Percentiles rank a stretch among this genome's conserved stretches.
Evolutionary conservation across 345 rosid species (phyloP).

Genomic region (Populus simonii): DNA sequence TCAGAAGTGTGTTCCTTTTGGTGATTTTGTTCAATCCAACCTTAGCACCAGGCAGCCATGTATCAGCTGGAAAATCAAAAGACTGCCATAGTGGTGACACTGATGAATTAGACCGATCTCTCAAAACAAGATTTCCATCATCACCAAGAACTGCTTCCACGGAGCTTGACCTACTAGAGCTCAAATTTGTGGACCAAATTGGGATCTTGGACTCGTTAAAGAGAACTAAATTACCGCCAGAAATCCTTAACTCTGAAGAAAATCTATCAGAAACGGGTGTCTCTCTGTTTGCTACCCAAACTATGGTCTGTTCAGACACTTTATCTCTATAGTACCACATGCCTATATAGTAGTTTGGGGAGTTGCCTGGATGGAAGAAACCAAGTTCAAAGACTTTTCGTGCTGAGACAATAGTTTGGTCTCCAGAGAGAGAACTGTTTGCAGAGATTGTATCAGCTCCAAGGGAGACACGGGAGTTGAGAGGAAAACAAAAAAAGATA

Average conservation of each 20-base stretch:
- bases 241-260: slow-evolving; percentile 50
- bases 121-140: slow-evolving; percentile 60
- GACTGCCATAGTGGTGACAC: slow-evolving; percentile 56
- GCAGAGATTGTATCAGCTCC: slow-evolving; percentile 56
- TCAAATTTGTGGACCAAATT: slow-evolving; percentile 67
- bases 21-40: slow-evolving; percentile 44
- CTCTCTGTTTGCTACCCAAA: slow-evolving; percentile 84
- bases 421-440: slow-evolving; percentile 53
- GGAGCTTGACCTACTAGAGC: slow-evolving; percentile 26
- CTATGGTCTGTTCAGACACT: slow-evolving; percentile 30
- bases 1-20: slow-evolving; percentile 32
- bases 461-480: slow-evolving; percentile 23
- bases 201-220: slow-evolving; percentile 42
- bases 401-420: slow-evolving; percentile 51
- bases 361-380: slow-evolving; percentile 55
- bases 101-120: slow-evolving; percentile 26
- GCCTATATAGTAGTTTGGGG: slow-evolving; percentile 64
- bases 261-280: slow-evolving; percentile 43
- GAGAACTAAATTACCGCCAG: slow-evolving; percentile 63
- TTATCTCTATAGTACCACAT: slow-evolving; percentile 49
- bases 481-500: slow-evolving; percentile 29
- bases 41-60: slow-evolving; percentile 76
- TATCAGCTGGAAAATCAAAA: slow-evolving; percentile 58
- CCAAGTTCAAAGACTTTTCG: slow-evolving; percentile 52
- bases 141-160: slow-evolving; percentile 50